A percentile compares a stretch with the other conserved stretches of the same genome.
Evolutionary conservation across 2,329 filamentous ascomycete genomes (phyloP).

Genomic region (Epichloe uncinata): DNA sequence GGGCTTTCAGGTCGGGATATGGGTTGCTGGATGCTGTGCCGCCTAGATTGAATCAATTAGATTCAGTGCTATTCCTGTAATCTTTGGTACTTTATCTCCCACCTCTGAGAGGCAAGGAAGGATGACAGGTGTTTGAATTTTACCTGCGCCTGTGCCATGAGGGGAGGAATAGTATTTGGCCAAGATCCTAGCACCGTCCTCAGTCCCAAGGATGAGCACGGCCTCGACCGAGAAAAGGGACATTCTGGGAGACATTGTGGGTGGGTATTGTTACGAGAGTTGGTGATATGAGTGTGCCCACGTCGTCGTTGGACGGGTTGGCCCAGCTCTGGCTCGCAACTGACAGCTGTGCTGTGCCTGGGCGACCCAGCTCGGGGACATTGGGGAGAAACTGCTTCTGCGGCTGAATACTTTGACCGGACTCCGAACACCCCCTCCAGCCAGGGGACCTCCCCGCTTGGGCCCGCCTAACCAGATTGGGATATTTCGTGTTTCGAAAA

Average conservation of each 20-base stretch:
- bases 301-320: neutral
- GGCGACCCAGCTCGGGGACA: too few relatives aligned
- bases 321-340: neutral
- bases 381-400: neutral
- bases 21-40: slow-evolving; percentile 49
- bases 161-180: slow-evolving; percentile 77
- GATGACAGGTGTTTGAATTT: neutral
- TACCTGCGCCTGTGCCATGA: slow-evolving; percentile 32
- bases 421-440: neutral
- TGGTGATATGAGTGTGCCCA: neutral
- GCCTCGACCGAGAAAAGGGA: slow-evolving; percentile 66
- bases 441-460: neutral
- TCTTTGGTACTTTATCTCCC: too few relatives aligned
- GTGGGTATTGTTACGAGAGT: slow-evolving; percentile 3
- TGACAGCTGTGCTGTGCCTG: neutral
- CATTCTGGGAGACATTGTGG: slow-evolving; percentile 57
- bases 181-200: slow-evolving; percentile 85
- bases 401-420: slow-evolving; percentile 3
- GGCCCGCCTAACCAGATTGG: neutral
- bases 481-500: neutral
- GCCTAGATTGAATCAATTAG: slow-evolving; percentile 7
- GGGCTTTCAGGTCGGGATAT: slow-evolving; percentile 80
- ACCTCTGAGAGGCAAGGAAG: too few relatives aligned
- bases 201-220: slow-evolving; percentile 64
- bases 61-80: neutral